phyloP scores from a whole-genome alignment of 306 rosid species.

The Begonia peltatifolia region DNA sequence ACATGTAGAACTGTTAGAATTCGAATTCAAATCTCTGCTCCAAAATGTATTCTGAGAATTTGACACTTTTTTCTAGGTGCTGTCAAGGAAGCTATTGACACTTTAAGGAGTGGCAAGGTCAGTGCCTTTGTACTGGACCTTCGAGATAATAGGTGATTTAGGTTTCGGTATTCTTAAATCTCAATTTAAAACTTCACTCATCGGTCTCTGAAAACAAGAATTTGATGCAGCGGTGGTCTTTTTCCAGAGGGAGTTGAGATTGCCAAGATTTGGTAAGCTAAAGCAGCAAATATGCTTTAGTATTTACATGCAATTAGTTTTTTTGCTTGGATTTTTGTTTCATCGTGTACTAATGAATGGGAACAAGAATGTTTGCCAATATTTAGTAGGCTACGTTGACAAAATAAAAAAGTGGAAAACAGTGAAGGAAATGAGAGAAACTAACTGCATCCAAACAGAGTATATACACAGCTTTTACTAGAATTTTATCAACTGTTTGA shows the following conservation, averaged over 20 bases:
- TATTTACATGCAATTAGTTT: not conserved
- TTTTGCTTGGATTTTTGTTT: not conserved
- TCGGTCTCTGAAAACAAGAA: constrained; percentile 29
- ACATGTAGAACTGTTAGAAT: too few species aligned
- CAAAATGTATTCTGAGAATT: constrained; percentile 12
- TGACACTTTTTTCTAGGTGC: constrained; percentile 48
- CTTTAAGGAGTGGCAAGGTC: constrained; percentile 55
- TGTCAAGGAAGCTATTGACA: constrained; percentile 77
- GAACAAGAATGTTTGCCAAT: too few species aligned
- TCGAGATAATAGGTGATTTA: constrained; percentile 82
- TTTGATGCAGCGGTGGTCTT: constrained; percentile 92
- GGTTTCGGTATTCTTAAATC: constrained; percentile 14
- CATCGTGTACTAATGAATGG: too few species aligned
- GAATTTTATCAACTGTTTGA: too few species aligned
- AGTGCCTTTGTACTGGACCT: constrained; percentile 95
- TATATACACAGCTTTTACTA: too few species aligned
- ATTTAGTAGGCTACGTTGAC: too few species aligned
- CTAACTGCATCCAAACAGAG: too few species aligned
- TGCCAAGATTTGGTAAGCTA: constrained; percentile 89
- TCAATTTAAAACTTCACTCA: constrained; percentile 14
- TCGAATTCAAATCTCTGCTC: not conserved
- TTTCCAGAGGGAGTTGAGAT: constrained; percentile 97
- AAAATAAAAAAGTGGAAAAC: too few species aligned
- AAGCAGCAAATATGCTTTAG: not conserved
- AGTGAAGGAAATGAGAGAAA: too few species aligned